Evolutionary conservation across 1,284 basidiomycete genomes (phyloP), one percentile per base, ranked within the genome.

Genomic region (Abortiporus biennis): DNA sequence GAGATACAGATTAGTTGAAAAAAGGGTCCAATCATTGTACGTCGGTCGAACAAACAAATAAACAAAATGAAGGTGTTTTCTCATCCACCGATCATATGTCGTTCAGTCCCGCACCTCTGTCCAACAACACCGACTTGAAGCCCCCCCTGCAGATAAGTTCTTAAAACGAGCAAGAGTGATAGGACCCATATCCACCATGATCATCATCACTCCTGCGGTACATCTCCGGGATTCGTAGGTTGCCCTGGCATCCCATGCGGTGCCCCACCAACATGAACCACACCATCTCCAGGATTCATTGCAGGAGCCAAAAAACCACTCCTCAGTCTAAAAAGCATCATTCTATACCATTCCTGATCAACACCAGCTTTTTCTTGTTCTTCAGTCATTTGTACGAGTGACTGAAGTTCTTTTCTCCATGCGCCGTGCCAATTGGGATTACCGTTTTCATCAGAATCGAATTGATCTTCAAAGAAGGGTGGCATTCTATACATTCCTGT

Each of bases 351-450:
- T 47, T 90, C 86, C 40, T 76, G 77, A 42, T 84, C 82, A 1
- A 73, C 80, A 24, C 80, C 80, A 16, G 78, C 75, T 62, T 87
- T 87, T 57, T 89, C 83, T 56, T 89, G 87, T 52, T 89, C 81
- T 12, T 65, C 70, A 1, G 87, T 85, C 21, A 86, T 64, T 44
- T 80, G 75, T 54, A 83, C 78, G 44, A 90, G 64, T 54, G 78
- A 78, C 15, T 71, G 70, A 32, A 90, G 71, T 62, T 90, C 86
- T 61, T 88, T 89, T 42, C 79, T 61, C 80, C 86, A 83, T 29
- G 80, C 78, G 24, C 76, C 58, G 38, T 80, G 78, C 87, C 87
- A 90, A 57, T 85, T 77, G 27, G 86, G 74, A 45, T 85, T 77
- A 20, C 86, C 86, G 44, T 82, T 71, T 56, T 85, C 86, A 47